phyloP scores from a whole-genome alignment of 2,329 filamentous ascomycete species.

The Claviceps sp. region DNA sequence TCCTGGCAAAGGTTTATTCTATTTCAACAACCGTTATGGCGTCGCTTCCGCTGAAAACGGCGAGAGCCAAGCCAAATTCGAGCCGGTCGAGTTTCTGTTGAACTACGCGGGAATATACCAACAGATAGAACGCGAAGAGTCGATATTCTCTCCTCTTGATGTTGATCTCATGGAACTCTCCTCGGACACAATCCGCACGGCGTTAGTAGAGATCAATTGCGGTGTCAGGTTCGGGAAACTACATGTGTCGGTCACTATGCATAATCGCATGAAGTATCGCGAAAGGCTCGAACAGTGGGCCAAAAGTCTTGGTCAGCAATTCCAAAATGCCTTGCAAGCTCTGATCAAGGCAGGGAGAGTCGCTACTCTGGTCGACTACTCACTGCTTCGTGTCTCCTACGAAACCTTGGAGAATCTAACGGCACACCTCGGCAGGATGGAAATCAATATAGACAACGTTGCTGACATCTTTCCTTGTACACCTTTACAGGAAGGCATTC shows the following conservation, averaged over 20 bases:
- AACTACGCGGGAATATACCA: constrained; percentile 32
- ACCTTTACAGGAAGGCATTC: background rate
- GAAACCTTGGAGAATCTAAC: background rate
- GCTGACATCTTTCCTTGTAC: background rate
- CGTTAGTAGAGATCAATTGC: background rate
- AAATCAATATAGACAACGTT: background rate
- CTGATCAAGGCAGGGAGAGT: background rate
- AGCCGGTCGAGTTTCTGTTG: constrained; percentile 30
- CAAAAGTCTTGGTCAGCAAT: background rate
- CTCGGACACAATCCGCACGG: background rate
- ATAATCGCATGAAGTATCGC: background rate
- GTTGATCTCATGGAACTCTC: background rate
- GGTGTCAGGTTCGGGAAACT: background rate
- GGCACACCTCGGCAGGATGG: background rate
- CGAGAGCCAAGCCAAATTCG: constrained; percentile 1
- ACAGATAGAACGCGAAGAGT: constrained; percentile 26
- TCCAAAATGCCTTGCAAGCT: background rate
- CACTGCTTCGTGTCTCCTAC: background rate
- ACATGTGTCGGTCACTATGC: background rate
- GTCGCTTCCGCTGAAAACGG: constrained; percentile 12
- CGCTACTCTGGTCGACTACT: background rate
- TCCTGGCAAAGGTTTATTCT: constrained; percentile 22
- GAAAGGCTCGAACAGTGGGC: background rate
- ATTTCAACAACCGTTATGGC: constrained; percentile 20
- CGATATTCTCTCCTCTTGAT: constrained; percentile 3